Evolutionary conservation across 805 yeast genomes (phyloP), one percentile per base, ranked within the genome.

Genomic region (Saccharomycopsis sp.): DNA sequence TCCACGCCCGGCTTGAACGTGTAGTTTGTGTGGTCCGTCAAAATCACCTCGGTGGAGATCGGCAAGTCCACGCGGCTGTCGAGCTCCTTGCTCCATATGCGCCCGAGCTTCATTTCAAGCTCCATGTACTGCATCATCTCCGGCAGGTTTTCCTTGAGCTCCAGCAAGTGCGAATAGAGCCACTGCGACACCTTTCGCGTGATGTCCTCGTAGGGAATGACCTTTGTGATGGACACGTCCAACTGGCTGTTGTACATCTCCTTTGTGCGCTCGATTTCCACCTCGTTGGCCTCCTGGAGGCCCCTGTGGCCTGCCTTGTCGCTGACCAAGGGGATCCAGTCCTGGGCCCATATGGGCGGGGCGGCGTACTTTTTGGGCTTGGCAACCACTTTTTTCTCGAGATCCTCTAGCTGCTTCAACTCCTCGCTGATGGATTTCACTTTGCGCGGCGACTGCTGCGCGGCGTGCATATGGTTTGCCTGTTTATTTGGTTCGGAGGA

Each of bases 111-210:
- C 66, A 86, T 74, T 71, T 88, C 95, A 64, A 88, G 71, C 73
- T 88, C 95, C 29, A 87, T 75, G 64, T 75, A 80, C 21, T 84
- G 75, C 55, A 78, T 73, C 64, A 75, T 63, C 18, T 52, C 56
- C 4, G 68, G 62, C 54, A 68, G 69, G 1, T 60, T 53, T 52
- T 69, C 66, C 64, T 77, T 79, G n/a, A 44, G 52, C 47, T 80
- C 80, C 51, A 78, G 77, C 52, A 90, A 76, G 62, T 88, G 85
- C 18, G 95, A 91, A 75, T 87, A 91, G 7, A 91, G 78, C 97
- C 97, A 91, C 64, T 86, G 89, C 21, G 94, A 87, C 4, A 91
- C 82, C 37, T 88, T 82, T 66, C 91, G 81, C 3, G 91, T 87
- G 59, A 89, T 75, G 65, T 89, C 92, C 66, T 89, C 90, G 52